These are phyloP conservation scores for Neurospora africana DNA, from an alignment of 495 filamentous ascomycete species.

Conservation along the genomic window DNA sequence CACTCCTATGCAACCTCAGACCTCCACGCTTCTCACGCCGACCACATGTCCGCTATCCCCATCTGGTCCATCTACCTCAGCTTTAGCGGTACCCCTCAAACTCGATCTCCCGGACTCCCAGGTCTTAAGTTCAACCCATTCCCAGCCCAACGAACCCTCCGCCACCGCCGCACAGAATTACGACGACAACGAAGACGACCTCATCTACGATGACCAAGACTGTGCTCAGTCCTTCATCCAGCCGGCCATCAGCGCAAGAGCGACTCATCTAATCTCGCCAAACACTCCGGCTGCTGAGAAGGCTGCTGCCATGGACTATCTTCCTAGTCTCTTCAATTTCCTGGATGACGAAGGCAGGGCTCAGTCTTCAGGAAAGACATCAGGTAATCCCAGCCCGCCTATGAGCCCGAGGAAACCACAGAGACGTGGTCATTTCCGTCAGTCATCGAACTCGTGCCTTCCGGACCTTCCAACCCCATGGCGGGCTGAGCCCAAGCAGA, in stretches of 20 bases:
- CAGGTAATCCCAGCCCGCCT: constrained; percentile 3
- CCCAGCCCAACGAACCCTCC: not conserved
- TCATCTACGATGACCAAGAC: constrained; percentile 36
- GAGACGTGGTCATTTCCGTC: not conserved
- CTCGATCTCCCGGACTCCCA: not conserved
- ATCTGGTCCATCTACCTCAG: not conserved
- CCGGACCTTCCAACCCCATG: constrained; percentile 38
- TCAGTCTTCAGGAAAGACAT: not conserved
- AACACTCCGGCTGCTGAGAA: constrained; percentile 68
- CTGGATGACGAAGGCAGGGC: constrained; percentile 6
- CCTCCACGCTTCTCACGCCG: not conserved
- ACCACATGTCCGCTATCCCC: not conserved
- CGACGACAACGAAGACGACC: constrained; percentile 20
- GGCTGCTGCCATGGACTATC: constrained; percentile 51
- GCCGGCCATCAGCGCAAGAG: constrained; percentile 61
- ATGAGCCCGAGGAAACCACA: constrained; percentile 9
- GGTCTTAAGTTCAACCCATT: not conserved
- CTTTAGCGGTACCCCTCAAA: not conserved
- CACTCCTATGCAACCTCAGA: not conserved
- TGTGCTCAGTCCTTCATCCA: constrained; percentile 59
- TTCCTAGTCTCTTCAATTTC: constrained; percentile 43
- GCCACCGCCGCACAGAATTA: not conserved
- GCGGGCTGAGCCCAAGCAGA: constrained; percentile 37
- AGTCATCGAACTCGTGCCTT: constrained; percentile 9
- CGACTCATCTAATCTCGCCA: constrained; percentile 60